A percentile compares a stretch with the other conserved stretches of the same genome.
These are phyloP conservation scores for Fusarium falciforme DNA, from an alignment of 2,329 filamentous ascomycete species.

Conservation along the genomic window DNA sequence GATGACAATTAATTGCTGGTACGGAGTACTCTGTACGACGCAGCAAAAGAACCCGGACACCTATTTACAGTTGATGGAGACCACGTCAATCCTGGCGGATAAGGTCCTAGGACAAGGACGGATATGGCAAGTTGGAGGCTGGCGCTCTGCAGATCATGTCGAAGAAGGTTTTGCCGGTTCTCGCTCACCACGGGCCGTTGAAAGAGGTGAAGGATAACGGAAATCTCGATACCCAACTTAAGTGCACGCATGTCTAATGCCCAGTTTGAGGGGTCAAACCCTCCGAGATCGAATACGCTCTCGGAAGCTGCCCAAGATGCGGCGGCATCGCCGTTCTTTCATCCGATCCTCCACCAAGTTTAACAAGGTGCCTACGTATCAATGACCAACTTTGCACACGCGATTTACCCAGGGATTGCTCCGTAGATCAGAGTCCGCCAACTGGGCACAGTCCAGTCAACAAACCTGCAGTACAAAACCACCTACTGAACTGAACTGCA, in stretches of 20 bases:
- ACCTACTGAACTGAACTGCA: slow-evolving; percentile 6
- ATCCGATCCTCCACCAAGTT: background rate
- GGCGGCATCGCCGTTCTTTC: background rate
- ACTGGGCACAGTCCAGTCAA: background rate
- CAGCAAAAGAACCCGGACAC: background rate
- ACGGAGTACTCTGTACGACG: background rate
- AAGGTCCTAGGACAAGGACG: slow-evolving; percentile 5
- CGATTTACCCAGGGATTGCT: background rate
- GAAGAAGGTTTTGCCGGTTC: slow-evolving; percentile 30
- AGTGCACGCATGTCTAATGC: slow-evolving; percentile 20
- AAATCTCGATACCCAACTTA: slow-evolving; percentile 37
- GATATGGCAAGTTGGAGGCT: slow-evolving; percentile 14
- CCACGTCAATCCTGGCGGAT: background rate
- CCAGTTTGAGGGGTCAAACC: slow-evolving; percentile 15
- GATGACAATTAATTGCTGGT: background rate
- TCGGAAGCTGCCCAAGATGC: background rate
- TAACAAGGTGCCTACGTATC: background rate
- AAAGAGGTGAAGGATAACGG: slow-evolving; percentile 39
- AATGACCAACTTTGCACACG: background rate
- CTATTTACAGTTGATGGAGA: background rate
- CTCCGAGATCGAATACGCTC: background rate
- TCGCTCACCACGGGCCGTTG: slow-evolving; percentile 33
- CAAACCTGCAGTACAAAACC: background rate
- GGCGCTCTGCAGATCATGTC: slow-evolving; percentile 27
- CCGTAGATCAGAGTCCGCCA: background rate